Conservation (phyloP, 2,329 filamentous ascomycete species). For the Aspergillus ustus region DNA sequence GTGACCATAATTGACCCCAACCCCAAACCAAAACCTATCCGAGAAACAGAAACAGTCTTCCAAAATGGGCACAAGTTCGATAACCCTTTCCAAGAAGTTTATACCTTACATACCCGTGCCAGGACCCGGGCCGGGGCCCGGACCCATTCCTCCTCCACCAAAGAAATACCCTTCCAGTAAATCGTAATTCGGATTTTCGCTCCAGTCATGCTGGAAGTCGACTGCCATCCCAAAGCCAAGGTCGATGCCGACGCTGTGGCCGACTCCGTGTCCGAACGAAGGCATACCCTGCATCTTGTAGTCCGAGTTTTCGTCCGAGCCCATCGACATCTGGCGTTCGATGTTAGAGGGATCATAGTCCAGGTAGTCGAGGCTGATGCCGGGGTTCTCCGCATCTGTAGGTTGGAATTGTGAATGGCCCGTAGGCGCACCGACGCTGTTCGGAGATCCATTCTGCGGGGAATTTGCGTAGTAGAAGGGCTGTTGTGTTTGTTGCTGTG, state of each 20-base stretch:
- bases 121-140: slow-evolving; percentile 32
- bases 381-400: slow-evolving; percentile 29
- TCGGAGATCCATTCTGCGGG: slow-evolving; percentile 40
- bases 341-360: slow-evolving; percentile 52
- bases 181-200: slow-evolving; percentile 53
- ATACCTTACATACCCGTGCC: slow-evolving; percentile 23
- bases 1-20: not conserved
- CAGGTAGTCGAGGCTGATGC: slow-evolving; percentile 60
- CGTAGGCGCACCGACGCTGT: slow-evolving; percentile 29
- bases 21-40: not conserved
- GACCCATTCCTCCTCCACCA: slow-evolving; percentile 50
- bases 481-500: slow-evolving; percentile 31
- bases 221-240: slow-evolving; percentile 51
- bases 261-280: slow-evolving; percentile 34
- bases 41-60: not conserved
- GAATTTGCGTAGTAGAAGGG: slow-evolving; percentile 41
- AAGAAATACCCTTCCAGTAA: slow-evolving; percentile 62
- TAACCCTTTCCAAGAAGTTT: not conserved
- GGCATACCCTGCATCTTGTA: slow-evolving; percentile 35
- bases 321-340: slow-evolving; percentile 30
- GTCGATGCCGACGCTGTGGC: slow-evolving; percentile 49
- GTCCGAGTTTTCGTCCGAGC: slow-evolving; percentile 35
- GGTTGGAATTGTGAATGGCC: slow-evolving; percentile 30
- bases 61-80: not conserved
- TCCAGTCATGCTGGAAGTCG: slow-evolving; percentile 55